Conservation (phyloP, 441 rosid species). For the Pelargonium fulgidum region DNA sequence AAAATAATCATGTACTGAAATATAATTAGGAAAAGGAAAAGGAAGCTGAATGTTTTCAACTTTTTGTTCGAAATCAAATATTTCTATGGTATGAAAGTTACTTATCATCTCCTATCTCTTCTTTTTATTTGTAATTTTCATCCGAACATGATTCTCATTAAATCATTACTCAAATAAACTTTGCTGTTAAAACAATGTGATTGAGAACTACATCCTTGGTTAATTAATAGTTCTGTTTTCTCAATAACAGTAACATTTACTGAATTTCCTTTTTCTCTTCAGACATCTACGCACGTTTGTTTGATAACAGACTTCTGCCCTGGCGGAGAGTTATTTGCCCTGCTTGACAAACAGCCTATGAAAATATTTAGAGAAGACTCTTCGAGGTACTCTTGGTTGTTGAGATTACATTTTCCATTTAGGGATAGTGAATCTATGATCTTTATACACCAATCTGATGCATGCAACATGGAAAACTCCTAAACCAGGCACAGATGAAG, state of each 20-base stretch:
- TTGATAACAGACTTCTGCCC: slow-evolving; percentile 95
- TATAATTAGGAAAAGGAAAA: neutral
- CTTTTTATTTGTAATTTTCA: too few species aligned
- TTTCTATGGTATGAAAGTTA: too few species aligned
- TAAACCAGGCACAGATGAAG: too few species aligned
- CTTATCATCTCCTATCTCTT: too few species aligned
- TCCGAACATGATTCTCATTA: neutral
- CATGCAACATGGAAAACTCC: too few species aligned
- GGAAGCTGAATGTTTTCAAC: neutral
- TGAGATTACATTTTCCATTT: too few species aligned
- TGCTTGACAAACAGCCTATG: slow-evolving; percentile 94
- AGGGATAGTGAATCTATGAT: too few species aligned
- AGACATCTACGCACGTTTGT: slow-evolving; percentile 94
- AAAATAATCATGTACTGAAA: too few species aligned
- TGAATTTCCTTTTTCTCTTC: slow-evolving; percentile 31
- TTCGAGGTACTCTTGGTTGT: slow-evolving; percentile 50
- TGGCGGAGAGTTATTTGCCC: slow-evolving; percentile 90
- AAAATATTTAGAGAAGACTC: slow-evolving; percentile 78
- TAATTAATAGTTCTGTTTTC: slow-evolving; percentile 2
- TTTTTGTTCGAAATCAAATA: neutral
- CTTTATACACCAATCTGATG: too few species aligned
- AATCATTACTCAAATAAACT: neutral
- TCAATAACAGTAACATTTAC: neutral
- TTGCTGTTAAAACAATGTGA: too few species aligned
- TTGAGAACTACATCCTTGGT: slow-evolving; percentile 3